Evolutionary conservation across 1,139 yeast species (phyloP).

Genomic region (Yamadazyma buinensis): DNA sequence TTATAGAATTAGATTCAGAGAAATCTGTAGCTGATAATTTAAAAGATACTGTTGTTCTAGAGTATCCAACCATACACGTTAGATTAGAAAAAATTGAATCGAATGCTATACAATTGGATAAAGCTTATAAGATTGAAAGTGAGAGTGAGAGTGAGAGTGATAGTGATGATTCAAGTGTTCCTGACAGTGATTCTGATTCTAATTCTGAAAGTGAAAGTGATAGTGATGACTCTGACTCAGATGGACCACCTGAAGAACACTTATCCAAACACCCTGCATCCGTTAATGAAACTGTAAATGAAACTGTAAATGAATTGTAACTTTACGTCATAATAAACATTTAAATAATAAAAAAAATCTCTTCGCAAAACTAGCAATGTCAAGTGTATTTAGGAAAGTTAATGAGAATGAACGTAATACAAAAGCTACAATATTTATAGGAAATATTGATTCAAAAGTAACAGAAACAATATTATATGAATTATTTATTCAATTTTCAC

Average conservation of each 20-base stretch:
- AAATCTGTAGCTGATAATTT: slow-evolving; percentile 41
- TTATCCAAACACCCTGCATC: too few species aligned
- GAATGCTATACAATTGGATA: slow-evolving; percentile 10
- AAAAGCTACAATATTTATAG: slow-evolving; percentile 73
- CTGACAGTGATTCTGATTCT: slow-evolving; percentile 12
- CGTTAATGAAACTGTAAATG: too few species aligned
- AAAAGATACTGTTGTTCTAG: slow-evolving; percentile 59
- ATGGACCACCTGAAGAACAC: slow-evolving; percentile 12
- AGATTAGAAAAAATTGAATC: slow-evolving; percentile 12
- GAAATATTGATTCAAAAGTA: slow-evolving; percentile 75
- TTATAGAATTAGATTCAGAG: slow-evolving; percentile 21
- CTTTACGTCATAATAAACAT: too few species aligned
- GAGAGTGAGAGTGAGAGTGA: slow-evolving; percentile 10
- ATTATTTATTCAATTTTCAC: slow-evolving; percentile 81
- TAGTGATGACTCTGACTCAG: background rate
- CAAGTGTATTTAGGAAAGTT: slow-evolving; percentile 2
- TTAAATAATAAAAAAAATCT: too few species aligned
- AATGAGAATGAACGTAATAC: slow-evolving; percentile 37
- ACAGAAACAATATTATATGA: slow-evolving; percentile 71
- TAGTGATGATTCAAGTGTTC: slow-evolving; percentile 11
- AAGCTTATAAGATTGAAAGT: slow-evolving; percentile 18
- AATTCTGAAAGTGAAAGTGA: slow-evolving; percentile 2
- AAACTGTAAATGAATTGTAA: too few species aligned
- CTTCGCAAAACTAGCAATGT: too few species aligned
- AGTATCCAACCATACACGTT: slow-evolving; percentile 69